phyloP scores from a whole-genome alignment of 805 yeast genomes.

The Tetrapisispora fleetii region DNA sequence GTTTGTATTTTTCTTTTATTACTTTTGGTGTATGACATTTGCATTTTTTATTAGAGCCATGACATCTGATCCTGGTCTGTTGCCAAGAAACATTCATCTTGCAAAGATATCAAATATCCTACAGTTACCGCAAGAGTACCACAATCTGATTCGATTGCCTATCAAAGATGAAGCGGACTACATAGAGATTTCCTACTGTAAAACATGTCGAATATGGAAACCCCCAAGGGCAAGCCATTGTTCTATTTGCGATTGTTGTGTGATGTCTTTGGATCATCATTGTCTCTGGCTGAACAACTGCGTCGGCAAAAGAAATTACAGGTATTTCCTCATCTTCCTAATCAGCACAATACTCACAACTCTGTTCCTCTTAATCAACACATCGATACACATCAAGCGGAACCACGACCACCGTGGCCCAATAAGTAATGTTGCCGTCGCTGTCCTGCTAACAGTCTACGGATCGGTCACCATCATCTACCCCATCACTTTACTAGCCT shows the following conservation, averaged over 20 bases:
- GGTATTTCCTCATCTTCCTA: slow-evolving; percentile 47
- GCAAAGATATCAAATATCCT: slow-evolving; percentile 30
- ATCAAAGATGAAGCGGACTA: slow-evolving; percentile 13
- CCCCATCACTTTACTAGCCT: slow-evolving; percentile 43
- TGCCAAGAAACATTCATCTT: slow-evolving; percentile 59
- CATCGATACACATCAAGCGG: slow-evolving; percentile 16
- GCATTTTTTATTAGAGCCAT: slow-evolving; percentile 44
- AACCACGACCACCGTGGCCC: slow-evolving; percentile 1
- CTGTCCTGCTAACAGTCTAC: slow-evolving; percentile 45
- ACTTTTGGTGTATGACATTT: slow-evolving; percentile 45
- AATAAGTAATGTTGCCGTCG: slow-evolving; percentile 27
- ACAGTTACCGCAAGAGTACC: slow-evolving; percentile 48
- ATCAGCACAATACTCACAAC: slow-evolving; percentile 29
- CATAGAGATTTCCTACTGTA: slow-evolving; percentile 43
- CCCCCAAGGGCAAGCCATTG: slow-evolving; percentile 74
- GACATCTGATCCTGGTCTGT: slow-evolving; percentile 56
- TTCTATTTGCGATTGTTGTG: slow-evolving; percentile 55
- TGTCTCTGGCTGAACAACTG: slow-evolving; percentile 67
- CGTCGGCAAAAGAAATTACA: slow-evolving; percentile 63
- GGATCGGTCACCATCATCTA: slow-evolving; percentile 39
- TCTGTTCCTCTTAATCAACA: slow-evolving; percentile 17
- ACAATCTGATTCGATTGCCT: slow-evolving; percentile 41
- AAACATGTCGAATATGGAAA: slow-evolving; percentile 63
- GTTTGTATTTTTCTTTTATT: slow-evolving; percentile 44
- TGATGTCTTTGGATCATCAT: slow-evolving; percentile 57